Base-by-base conservation (phyloP, 768 basidiomycete species). In the Podaxis sp. region DNA sequence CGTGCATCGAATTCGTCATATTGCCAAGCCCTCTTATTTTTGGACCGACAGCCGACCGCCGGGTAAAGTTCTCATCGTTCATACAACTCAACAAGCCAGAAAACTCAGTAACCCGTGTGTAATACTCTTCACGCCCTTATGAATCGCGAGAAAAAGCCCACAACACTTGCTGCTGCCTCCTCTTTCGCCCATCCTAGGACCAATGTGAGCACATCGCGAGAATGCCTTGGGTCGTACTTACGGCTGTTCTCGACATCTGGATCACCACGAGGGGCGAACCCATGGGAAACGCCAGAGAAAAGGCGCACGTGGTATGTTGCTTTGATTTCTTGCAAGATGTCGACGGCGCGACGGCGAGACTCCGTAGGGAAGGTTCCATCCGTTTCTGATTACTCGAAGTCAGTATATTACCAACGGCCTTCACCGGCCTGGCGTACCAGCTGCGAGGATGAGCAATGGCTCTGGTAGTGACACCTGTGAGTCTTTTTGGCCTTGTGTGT, bases 151-250 rank as follows among this genome's bases (percentile, higher is more conserved):
- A 85, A 86, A 84, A 85, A 87, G 2, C 67, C 69, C 27, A 82
- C 70, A 50, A 85, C 74, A 41, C 80, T 78, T 1, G 78, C 75
- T 2, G 85, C 84, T 6, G 82, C 81, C 58, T 86, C 80, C 66
- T 87, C 85, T 65, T 85, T 86, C 0, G 83, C 83, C 80, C 84
- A 86, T 17, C 83, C 85, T 87, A 52, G 52, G 12, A 29, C n/a
- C 12, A 29, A n/a, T 19, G 17, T 22, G n/a, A 36, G 27, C 13
- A 15, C 15, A 55, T 25, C 19, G 19, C 17, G 15, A 2, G 36
- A 17, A 47, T 13, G 36, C 29, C 22, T 15, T 12, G 40, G 38
- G n/a, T 4, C 37, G 49, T 4, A 74, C 76, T 64, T 64, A 79
- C 81, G 75, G 5, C 67, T 68, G 49, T 77, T 75, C 61, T 78